These are phyloP conservation scores for Murraya koenigii DNA, from an alignment of 345 rosid species.

Conservation along the genomic window DNA sequence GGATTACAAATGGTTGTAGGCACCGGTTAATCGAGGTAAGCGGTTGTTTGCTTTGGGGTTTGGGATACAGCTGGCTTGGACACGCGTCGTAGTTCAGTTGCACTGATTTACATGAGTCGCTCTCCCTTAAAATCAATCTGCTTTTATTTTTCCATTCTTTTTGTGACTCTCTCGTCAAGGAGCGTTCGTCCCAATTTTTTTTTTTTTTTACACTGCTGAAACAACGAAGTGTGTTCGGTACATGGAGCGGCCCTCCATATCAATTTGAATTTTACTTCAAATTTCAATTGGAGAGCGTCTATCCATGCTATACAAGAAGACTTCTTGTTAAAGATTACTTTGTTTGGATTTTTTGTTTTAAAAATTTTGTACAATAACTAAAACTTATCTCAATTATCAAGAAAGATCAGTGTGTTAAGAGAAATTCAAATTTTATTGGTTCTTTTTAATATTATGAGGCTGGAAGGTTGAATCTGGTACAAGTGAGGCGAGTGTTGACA, in stretches of 20 bases:
- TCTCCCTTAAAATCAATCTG: constrained; percentile 15
- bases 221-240: neutral
- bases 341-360: no score
- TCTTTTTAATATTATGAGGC: no score
- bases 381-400: neutral
- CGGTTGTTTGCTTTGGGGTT: constrained; percentile 46
- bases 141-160: neutral
- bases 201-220: neutral
- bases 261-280: neutral
- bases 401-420: no score
- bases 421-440: no score
- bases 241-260: constrained; percentile 3
- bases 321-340: no score
- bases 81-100: constrained; percentile 64
- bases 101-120: constrained; percentile 34
- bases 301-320: no score
- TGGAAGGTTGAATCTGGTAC: no score
- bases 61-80: constrained; percentile 83
- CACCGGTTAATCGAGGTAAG: constrained; percentile 55
- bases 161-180: constrained; percentile 11
- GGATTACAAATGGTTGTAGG: constrained; percentile 30
- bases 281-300: neutral
- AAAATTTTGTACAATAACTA: no score
- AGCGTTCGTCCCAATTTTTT: constrained; percentile 52
- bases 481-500: neutral